Base-by-base conservation (phyloP, 2,329 filamentous ascomycete genomes). In the Akanthomyces uredinophilus region DNA sequence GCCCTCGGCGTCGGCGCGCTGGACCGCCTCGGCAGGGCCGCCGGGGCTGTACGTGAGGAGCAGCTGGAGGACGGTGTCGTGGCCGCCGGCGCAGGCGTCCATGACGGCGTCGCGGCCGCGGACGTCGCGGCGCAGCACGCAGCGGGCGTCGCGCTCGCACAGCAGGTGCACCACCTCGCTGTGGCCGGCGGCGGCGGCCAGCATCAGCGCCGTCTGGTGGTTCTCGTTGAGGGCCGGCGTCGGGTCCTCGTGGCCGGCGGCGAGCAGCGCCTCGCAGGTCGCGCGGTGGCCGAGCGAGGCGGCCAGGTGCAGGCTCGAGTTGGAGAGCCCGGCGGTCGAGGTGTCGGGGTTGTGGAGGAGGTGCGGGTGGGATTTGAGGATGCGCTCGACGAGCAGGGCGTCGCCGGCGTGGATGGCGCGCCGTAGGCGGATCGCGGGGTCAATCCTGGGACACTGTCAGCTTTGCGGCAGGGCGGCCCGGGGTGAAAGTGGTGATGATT, bases 301-400 rank as follows among this genome's bases (percentile, higher is more conserved):
- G 49, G 92, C 90, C 2, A 96, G 82, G 73, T 96, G 92, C 44
- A 96, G 82, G 66, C 87, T 92, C 2, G 91, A 94, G 77, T 96
- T 95, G 73, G 89, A 90, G 67, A 91, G 87, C 55, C 83, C 85
- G 10, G 74, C 70, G 65, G 87, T 81, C 4, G 86, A 84, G 68
- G 85, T 83, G 74, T 96, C 91, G 2, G 92, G 91, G 71, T 96
- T 96, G 70, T 88, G 87, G 32, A 96, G 80, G 65, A 89, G 84
- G 20, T 77, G 72, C 0, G 89, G 89, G 70, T 94, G 87, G 63
- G 87, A 87, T 66, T 82, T 84, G 66, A 96, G 81, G 71, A 96
- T 92, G 72, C 92, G 89, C 67, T 83, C 78, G 68, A 92, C 88
- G 66, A 96, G 88, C 61, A 86, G 78, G 58, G 79, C 75, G 74